phyloP scores from a whole-genome alignment of 208 protist genomes.

The Herpetomonas tarakana region DNA sequence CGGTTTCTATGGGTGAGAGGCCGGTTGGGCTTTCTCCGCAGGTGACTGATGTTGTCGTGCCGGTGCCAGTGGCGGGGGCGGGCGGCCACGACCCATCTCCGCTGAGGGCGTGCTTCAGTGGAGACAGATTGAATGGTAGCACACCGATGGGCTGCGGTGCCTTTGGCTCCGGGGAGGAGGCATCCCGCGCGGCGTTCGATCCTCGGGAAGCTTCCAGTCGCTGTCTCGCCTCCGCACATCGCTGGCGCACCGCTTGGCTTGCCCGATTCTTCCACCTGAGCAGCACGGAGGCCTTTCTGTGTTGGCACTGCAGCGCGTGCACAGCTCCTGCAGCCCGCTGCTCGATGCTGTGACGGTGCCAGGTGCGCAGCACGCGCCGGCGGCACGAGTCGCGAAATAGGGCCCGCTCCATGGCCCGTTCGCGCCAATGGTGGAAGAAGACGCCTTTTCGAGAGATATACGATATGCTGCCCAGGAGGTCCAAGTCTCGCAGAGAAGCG shows the following conservation, averaged over 20 bases:
- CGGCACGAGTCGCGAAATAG: background rate
- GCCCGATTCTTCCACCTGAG: constrained; percentile 26
- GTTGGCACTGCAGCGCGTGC: background rate
- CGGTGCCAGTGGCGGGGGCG: too few relatives aligned
- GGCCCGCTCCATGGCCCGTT: background rate
- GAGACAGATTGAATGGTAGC: background rate
- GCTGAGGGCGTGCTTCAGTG: background rate
- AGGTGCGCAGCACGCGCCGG: background rate
- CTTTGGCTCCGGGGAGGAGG: background rate
- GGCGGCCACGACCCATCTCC: too few relatives aligned
- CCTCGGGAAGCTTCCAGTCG: constrained; percentile 3
- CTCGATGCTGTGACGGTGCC: constrained; percentile 1
- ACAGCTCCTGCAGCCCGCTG: background rate
- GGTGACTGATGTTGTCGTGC: too few relatives aligned
- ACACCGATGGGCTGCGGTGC: too few relatives aligned
- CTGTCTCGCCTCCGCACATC: constrained; percentile 15
- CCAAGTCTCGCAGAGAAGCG: background rate
- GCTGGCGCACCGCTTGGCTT: constrained; percentile 11
- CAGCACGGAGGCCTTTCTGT: constrained; percentile 4
- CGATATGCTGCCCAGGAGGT: constrained; percentile 10
- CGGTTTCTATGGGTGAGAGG: too few relatives aligned
- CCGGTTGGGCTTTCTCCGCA: too few relatives aligned
- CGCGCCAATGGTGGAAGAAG: constrained; percentile 9
- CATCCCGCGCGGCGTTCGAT: background rate
- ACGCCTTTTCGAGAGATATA: constrained; percentile 48